Conservation (phyloP, 805 yeast genomes). For the Metschnikowia picachoensis region DNA sequence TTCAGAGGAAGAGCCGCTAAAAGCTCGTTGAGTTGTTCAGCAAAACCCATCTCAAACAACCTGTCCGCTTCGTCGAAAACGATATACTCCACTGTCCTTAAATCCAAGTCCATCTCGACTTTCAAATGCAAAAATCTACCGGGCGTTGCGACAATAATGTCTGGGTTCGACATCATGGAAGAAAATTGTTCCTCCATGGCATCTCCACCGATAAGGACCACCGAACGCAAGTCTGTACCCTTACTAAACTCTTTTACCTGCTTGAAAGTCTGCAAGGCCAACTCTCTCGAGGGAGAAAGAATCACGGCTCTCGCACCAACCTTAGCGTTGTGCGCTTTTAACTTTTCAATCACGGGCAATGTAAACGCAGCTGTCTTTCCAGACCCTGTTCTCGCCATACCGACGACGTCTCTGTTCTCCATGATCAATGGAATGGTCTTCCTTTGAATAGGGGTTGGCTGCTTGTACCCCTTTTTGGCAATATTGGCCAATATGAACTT, state of each 20-base stretch:
- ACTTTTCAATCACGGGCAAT: slow-evolving; percentile 81
- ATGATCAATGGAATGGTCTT: slow-evolving; percentile 89
- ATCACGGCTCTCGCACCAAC: slow-evolving; percentile 88
- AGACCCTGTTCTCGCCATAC: slow-evolving; percentile 99
- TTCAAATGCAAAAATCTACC: slow-evolving; percentile 95
- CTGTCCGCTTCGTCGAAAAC: slow-evolving; percentile 98
- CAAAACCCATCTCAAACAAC: slow-evolving; percentile 92
- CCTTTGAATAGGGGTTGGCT: slow-evolving; percentile 97
- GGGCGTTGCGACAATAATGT: slow-evolving; percentile 93
- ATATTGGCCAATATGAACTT: slow-evolving; percentile 67
- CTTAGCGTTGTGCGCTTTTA: slow-evolving; percentile 79
- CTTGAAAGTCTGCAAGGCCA: slow-evolving; percentile 88
- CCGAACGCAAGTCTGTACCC: slow-evolving; percentile 78
- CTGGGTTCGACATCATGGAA: slow-evolving; percentile 92
- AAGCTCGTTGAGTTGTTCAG: slow-evolving; percentile 87
- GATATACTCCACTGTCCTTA: slow-evolving; percentile 79
- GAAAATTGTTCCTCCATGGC: slow-evolving; percentile 95
- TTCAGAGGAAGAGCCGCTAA: slow-evolving; percentile 75
- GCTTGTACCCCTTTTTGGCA: slow-evolving; percentile 79
- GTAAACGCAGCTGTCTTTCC: slow-evolving; percentile 98
- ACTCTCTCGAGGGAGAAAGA: slow-evolving; percentile 91
- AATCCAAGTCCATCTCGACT: slow-evolving; percentile 89
- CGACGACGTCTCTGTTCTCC: slow-evolving; percentile 90
- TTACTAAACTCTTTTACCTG: slow-evolving; percentile 84
- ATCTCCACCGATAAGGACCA: slow-evolving; percentile 93